These are phyloP conservation scores for Ceratobasidium sp. DNA, from an alignment of 1,284 basidiomycete species.

Conservation along the genomic window DNA sequence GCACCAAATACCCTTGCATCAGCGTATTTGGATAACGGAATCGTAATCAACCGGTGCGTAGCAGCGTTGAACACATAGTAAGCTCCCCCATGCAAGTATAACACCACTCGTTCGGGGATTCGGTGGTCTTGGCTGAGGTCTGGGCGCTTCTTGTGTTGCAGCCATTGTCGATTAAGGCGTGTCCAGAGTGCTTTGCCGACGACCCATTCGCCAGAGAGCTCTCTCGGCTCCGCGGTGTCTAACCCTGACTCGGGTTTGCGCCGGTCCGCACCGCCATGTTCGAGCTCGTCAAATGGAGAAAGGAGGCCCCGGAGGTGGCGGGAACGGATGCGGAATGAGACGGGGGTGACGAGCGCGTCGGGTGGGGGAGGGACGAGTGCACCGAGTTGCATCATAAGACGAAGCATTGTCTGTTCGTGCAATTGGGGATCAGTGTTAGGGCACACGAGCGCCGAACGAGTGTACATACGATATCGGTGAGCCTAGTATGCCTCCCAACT, in stretches of 20 bases:
- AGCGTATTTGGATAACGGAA: slow-evolving; percentile 89
- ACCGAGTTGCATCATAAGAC: slow-evolving; percentile 82
- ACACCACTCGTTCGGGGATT: slow-evolving; percentile 79
- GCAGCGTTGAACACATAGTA: slow-evolving; percentile 92
- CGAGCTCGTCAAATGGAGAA: slow-evolving; percentile 75
- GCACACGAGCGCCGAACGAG: background rate
- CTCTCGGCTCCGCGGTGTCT: slow-evolving; percentile 60
- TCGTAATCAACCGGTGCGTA: slow-evolving; percentile 92
- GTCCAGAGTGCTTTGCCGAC: slow-evolving; percentile 93
- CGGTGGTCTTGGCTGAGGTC: slow-evolving; percentile 47
- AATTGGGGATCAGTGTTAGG: background rate
- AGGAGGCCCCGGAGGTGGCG: slow-evolving; percentile 82
- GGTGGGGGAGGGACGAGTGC: slow-evolving; percentile 89
- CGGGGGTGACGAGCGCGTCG: slow-evolving; percentile 94
- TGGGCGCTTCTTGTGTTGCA: slow-evolving; percentile 55
- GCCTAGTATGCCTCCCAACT: slow-evolving; percentile 80
- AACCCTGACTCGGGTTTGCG: background rate
- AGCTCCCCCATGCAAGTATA: slow-evolving; percentile 88
- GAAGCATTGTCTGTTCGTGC: slow-evolving; percentile 67
- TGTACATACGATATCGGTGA: slow-evolving; percentile 81
- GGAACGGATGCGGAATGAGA: slow-evolving; percentile 86
- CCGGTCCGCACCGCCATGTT: slow-evolving; percentile 61
- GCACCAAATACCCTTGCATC: slow-evolving; percentile 94
- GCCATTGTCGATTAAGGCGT: slow-evolving; percentile 84
- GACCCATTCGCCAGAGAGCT: slow-evolving; percentile 96